Percentiles rank a stretch among this genome's conserved stretches.
Conservation (phyloP, 371 early-diverging fungal genomes). For the Rhizomucor pusillus region DNA sequence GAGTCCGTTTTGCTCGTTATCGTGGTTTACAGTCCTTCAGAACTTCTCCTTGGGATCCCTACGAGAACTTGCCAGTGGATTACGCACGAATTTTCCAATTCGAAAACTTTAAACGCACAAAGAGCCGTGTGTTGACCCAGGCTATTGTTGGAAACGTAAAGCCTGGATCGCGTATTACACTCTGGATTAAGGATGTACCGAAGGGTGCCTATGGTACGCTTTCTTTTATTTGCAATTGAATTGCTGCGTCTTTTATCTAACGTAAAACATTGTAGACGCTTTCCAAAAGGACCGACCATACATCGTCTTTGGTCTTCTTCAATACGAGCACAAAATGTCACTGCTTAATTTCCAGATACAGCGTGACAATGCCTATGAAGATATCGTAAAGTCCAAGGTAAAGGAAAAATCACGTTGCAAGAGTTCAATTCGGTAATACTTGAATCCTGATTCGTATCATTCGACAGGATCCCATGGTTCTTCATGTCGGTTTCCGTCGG, state of each 20-base stretch:
- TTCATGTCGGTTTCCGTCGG: conserved; percentile 88
- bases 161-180: conserved; percentile 63
- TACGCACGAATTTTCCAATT: conserved; percentile 95
- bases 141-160: conserved; percentile 54
- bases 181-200: conserved; percentile 74
- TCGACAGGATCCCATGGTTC: conserved; percentile 76
- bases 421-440: no score
- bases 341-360: conserved; percentile 77
- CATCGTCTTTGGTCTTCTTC: conserved; percentile 81
- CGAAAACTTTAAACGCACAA: conserved; percentile 79
- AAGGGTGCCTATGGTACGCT: conserved; percentile 52
- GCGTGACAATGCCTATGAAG: conserved; percentile 70
- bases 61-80: conserved; percentile 94
- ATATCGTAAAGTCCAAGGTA: conserved; percentile 71
- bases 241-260: neutral
- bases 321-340: conserved; percentile 93
- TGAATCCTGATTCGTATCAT: conserved; percentile 20
- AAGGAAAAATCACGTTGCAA: neutral
- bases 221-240: no score
- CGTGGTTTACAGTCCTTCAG: conserved; percentile 93
- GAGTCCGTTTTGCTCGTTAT: conserved; percentile 86
- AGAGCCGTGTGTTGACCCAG: conserved; percentile 65
- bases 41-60: conserved; percentile 96
- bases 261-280: neutral
- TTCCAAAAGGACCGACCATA: conserved; percentile 55